A percentile compares a stretch with the other conserved stretches of the same genome.
phyloP scores from a whole-genome alignment of 805 yeast genomes.

The Pichia scutulata region DNA sequence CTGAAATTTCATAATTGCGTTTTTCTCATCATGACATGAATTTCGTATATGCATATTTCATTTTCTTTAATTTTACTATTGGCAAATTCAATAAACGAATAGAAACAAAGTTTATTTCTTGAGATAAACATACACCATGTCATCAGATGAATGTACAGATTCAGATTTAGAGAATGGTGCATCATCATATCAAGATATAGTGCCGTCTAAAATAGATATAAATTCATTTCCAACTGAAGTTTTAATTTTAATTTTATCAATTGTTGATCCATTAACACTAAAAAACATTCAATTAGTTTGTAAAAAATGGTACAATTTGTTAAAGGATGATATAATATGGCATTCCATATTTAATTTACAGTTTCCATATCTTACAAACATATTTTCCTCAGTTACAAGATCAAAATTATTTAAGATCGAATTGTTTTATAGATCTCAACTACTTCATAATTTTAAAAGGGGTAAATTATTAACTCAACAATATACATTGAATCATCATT shows the following conservation, averaged over 20 bases:
- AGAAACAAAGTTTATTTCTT: background rate
- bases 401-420: slow-evolving; percentile 41
- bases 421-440: slow-evolving; percentile 32
- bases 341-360: slow-evolving; percentile 34
- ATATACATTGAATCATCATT: slow-evolving; percentile 1
- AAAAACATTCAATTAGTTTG: slow-evolving; percentile 38
- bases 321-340: slow-evolving; percentile 43
- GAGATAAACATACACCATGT: background rate
- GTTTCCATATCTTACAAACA: slow-evolving; percentile 28
- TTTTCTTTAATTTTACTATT: too few species aligned
- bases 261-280: slow-evolving; percentile 39
- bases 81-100: background rate
- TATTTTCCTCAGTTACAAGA: slow-evolving; percentile 39
- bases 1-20: background rate
- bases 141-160: background rate
- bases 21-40: background rate
- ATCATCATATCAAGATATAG: background rate
- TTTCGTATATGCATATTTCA: too few species aligned
- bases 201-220: background rate
- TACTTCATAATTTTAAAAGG: slow-evolving; percentile 14
- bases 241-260: slow-evolving; percentile 36
- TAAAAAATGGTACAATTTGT: slow-evolving; percentile 37
- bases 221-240: slow-evolving; percentile 40
- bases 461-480: slow-evolving; percentile 6
- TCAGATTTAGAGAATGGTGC: background rate